Percentiles rank a stretch among this genome's conserved stretches.
Evolutionary conservation across 2,329 filamentous ascomycete species (phyloP).

Genomic region (Pseudocercospora eumusae): DNA sequence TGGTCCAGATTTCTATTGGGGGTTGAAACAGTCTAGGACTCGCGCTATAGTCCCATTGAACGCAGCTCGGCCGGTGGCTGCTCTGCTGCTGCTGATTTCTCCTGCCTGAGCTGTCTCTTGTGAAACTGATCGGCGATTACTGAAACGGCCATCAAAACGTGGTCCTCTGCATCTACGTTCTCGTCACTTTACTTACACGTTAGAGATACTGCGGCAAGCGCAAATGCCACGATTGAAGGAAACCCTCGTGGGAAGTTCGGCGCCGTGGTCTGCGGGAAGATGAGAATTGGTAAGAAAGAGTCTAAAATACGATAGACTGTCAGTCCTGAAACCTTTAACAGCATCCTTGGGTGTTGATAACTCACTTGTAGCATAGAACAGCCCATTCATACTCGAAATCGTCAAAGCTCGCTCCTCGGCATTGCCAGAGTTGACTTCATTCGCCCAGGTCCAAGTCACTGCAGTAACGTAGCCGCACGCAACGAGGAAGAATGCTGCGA

Average conservation of each 20-base stretch:
- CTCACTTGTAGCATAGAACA: conserved; percentile 20
- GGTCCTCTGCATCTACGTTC: too few species aligned
- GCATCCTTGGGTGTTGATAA: not conserved
- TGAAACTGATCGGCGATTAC: conserved; percentile 14
- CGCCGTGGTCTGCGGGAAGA: conserved; percentile 18
- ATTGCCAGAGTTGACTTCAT: conserved; percentile 18
- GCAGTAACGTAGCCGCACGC: conserved; percentile 19
- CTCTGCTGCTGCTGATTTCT: not conserved
- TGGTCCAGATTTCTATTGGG: too few species aligned
- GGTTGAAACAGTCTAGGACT: too few species aligned
- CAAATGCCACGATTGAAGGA: conserved; percentile 15
- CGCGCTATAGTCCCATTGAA: too few species aligned
- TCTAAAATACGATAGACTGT: conserved; percentile 1
- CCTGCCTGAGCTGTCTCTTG: conserved; percentile 15
- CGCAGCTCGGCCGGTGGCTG: not conserved
- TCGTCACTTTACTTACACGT: conserved; percentile 2
- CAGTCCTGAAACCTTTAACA: not conserved
- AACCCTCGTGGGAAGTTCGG: conserved; percentile 16
- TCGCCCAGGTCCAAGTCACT: conserved; percentile 19
- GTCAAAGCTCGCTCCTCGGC: conserved; percentile 17
- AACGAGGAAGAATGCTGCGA: conserved; percentile 20
- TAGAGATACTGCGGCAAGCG: conserved; percentile 5
- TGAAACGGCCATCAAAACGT: not conserved
- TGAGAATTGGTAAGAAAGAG: conserved; percentile 17
- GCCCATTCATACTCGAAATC: conserved; percentile 20